Evolutionary conservation across 306 rosid genomes (phyloP).

Genomic region (Malus asiatica): DNA sequence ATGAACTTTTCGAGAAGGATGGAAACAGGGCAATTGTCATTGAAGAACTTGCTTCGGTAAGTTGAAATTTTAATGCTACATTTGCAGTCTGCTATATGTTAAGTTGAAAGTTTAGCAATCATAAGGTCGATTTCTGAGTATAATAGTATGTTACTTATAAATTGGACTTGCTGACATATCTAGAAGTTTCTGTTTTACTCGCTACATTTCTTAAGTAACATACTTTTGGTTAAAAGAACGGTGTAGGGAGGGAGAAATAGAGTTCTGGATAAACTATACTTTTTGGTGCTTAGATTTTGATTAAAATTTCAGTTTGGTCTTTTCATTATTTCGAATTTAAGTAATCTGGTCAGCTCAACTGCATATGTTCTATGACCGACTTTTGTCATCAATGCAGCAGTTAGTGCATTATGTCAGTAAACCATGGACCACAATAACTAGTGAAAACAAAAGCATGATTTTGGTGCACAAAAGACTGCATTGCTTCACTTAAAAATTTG

Average conservation of each 20-base stretch:
- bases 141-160: not conserved
- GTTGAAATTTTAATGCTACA: slow-evolving; percentile 17
- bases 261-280: not conserved
- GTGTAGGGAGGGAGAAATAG: not conserved
- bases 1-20: slow-evolving; percentile 86
- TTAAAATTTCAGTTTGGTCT: no score
- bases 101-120: not conserved
- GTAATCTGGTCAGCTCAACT: not conserved
- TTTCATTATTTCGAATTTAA: not conserved
- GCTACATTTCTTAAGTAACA: not conserved
- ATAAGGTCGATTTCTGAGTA: not conserved
- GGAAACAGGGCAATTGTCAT: slow-evolving; percentile 93
- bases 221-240: not conserved
- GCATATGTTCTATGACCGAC: not conserved
- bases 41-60: slow-evolving; percentile 96
- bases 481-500: not conserved
- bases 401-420: not conserved
- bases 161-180: not conserved
- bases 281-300: not conserved
- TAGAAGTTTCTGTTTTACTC: not conserved
- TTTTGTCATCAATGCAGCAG: not conserved
- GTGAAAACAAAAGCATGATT: not conserved
- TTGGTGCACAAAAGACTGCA: not conserved
- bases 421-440: not conserved
- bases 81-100: not conserved